phyloP scores from a whole-genome alignment of 2,329 filamentous ascomycete species.

The Didymella arachidicola region DNA sequence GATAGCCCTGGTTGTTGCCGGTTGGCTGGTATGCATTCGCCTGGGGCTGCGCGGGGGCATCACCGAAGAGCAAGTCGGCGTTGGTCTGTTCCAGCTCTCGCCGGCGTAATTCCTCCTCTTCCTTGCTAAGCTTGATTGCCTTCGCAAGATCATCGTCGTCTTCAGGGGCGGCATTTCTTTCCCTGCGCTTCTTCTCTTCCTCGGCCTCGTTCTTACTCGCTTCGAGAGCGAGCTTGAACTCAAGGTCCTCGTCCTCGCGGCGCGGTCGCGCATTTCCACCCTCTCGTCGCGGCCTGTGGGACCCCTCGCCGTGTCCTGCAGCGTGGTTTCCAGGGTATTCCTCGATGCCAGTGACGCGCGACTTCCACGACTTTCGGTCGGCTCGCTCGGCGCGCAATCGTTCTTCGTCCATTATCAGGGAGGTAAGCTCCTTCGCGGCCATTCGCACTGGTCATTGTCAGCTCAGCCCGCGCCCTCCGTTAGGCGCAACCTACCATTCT shows the following conservation, averaged over 20 bases:
- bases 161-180: slow-evolving; percentile 56
- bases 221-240: slow-evolving; percentile 89
- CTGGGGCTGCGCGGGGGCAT: slow-evolving; percentile 69
- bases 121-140: slow-evolving; percentile 91
- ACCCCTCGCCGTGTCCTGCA: slow-evolving; percentile 49
- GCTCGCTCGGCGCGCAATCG: slow-evolving; percentile 86
- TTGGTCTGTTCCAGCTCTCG: slow-evolving; percentile 88
- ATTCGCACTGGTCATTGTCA: slow-evolving; percentile 74
- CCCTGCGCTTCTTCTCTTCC: slow-evolving; percentile 79
- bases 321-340: slow-evolving; percentile 67
- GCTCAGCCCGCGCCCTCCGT: slow-evolving; percentile 3
- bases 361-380: slow-evolving; percentile 96
- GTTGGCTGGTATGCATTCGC: slow-evolving; percentile 77
- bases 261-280: slow-evolving; percentile 49
- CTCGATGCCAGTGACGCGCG: slow-evolving; percentile 90
- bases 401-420: slow-evolving; percentile 92
- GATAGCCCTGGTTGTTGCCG: slow-evolving; percentile 95
- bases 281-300: slow-evolving; percentile 50
- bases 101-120: slow-evolving; percentile 88
- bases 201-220: slow-evolving; percentile 96
- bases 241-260: slow-evolving; percentile 79
- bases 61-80: slow-evolving; percentile 86
- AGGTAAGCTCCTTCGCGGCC: slow-evolving; percentile 93
- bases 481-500: slow-evolving; percentile 77
- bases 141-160: slow-evolving; percentile 88